Evolutionary conservation across 2,329 filamentous ascomycete genomes (phyloP).

Genomic region (Aspergillaceae sp.): DNA sequence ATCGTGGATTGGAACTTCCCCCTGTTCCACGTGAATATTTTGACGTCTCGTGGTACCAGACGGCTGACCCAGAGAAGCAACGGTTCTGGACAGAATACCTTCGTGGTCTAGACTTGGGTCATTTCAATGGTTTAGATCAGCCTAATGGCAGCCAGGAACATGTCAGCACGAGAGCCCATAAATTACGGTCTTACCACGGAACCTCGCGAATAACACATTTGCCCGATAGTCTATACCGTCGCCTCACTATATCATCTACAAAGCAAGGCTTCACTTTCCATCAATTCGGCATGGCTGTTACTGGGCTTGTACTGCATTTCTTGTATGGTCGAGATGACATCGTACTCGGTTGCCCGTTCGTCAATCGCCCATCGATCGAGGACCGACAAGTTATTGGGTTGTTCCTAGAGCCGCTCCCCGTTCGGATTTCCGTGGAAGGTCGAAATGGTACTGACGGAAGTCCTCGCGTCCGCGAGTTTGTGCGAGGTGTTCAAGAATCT

Average conservation of each 20-base stretch:
- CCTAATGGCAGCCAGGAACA: too few relatives aligned
- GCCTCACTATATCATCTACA: constrained; percentile 5
- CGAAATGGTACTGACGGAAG: background rate
- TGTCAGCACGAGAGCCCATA: background rate
- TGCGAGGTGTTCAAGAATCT: constrained; percentile 11
- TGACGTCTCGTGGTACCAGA: constrained; percentile 1
- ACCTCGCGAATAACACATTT: background rate
- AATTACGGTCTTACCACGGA: background rate
- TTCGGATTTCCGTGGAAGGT: constrained; percentile 10
- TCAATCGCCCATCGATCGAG: constrained; percentile 15
- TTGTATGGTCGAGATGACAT: constrained; percentile 12
- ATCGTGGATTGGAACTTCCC: constrained; percentile 5
- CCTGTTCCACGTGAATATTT: constrained; percentile 3
- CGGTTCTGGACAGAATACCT: constrained; percentile 3
- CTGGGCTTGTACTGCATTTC: constrained; percentile 10
- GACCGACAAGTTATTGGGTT: constrained; percentile 19
- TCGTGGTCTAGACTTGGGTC: background rate
- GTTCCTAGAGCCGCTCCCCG: constrained; percentile 23
- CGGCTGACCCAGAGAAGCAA: background rate
- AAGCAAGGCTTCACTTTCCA: constrained; percentile 11
- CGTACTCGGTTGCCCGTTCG: constrained; percentile 18
- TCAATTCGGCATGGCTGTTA: constrained; percentile 16
- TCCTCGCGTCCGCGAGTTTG: constrained; percentile 2
- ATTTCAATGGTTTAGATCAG: background rate
- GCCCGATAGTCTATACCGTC: constrained; percentile 1